Conservation (phyloP, 163 green algal genomes). For the Chlorella variabilis region DNA sequence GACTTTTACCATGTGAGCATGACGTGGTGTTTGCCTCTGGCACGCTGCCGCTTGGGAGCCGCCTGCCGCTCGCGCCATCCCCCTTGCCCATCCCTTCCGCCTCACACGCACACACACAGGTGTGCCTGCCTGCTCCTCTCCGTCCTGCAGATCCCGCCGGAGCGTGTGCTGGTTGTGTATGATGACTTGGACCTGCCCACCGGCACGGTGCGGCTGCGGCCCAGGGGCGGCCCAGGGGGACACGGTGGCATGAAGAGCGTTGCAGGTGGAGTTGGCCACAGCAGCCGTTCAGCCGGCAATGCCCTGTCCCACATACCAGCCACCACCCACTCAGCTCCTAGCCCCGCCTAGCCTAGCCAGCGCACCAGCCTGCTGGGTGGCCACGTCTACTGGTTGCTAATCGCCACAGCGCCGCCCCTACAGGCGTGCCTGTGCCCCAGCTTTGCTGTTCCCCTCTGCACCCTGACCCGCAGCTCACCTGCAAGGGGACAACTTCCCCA, state of each 20-base stretch:
- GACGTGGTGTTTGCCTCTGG: too few species aligned
- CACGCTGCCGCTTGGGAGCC: too few species aligned
- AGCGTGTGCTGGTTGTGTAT: slow-evolving; percentile 81
- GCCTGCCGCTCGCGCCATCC: neutral
- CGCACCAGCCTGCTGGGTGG: neutral
- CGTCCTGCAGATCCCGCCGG: slow-evolving; percentile 55
- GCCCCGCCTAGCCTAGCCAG: too few species aligned
- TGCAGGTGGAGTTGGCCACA: neutral
- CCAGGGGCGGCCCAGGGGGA: slow-evolving; percentile 88
- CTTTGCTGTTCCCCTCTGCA: neutral
- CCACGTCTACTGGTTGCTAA: neutral
- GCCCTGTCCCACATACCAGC: neutral
- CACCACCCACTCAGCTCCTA: neutral
- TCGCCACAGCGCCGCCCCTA: too few species aligned
- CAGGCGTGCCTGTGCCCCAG: neutral
- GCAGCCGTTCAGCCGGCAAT: neutral
- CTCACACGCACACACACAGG: neutral
- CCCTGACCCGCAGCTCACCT: slow-evolving; percentile 24
- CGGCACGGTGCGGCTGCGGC: slow-evolving; percentile 66
- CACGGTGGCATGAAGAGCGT: slow-evolving; percentile 92
- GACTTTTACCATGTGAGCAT: slow-evolving; percentile 77
- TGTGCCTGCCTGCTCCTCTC: neutral
- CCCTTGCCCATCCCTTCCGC: neutral
- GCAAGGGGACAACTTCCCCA: slow-evolving; percentile 52
- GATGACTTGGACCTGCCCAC: slow-evolving; percentile 92